Evolutionary conservation across 2,329 filamentous ascomycete species (phyloP).

Genomic region (Cytospora leucostoma): DNA sequence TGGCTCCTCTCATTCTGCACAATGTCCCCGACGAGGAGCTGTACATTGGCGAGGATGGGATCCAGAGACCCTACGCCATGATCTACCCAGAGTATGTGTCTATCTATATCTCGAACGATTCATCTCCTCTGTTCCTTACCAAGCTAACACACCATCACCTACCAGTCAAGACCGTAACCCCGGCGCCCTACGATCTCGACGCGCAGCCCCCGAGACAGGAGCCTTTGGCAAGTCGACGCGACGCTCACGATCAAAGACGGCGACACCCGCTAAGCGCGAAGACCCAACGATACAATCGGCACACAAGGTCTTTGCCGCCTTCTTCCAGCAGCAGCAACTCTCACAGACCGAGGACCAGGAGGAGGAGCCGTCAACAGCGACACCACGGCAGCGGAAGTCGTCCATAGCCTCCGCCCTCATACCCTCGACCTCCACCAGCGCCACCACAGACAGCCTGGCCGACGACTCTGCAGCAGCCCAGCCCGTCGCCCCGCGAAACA

Average conservation of each 20-base stretch:
- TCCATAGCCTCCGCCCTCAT: constrained; percentile 27
- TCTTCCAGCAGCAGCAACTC: constrained; percentile 52
- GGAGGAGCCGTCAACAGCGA: constrained; percentile 27
- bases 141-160: constrained; percentile 34
- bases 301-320: constrained; percentile 63
- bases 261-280: constrained; percentile 59
- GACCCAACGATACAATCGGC: constrained; percentile 64
- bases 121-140: neutral
- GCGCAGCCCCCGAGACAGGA: constrained; percentile 60
- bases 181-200: constrained; percentile 50
- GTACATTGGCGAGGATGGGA: constrained; percentile 65
- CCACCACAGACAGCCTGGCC: constrained; percentile 30
- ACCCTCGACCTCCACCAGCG: constrained; percentile 12
- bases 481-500: constrained; percentile 35
- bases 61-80: constrained; percentile 67
- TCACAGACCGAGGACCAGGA: constrained; percentile 38
- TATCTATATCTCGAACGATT: neutral
- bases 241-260: constrained; percentile 62
- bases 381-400: constrained; percentile 19
- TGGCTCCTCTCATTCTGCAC: constrained; percentile 68
- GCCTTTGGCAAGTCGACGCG: constrained; percentile 69
- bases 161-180: constrained; percentile 57
- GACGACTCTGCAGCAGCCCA: constrained; percentile 25
- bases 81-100: constrained; percentile 59
- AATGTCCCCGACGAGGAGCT: constrained; percentile 70